Conservation (phyloP, 305 asterid genomes). For the Rubia tinctorum region DNA sequence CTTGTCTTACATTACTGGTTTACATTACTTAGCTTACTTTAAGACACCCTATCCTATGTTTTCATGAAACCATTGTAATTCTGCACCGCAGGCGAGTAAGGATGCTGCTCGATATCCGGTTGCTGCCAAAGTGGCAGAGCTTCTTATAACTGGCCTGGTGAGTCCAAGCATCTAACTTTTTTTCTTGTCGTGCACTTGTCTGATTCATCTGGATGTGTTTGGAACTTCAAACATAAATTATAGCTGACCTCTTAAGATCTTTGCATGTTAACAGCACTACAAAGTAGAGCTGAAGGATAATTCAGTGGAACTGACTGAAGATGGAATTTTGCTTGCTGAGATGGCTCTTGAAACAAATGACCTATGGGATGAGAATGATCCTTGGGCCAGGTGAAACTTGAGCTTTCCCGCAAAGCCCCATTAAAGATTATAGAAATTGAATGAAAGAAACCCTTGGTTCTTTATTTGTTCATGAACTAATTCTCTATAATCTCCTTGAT, state of each 20-base stretch:
- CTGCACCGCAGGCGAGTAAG: conserved; percentile 58
- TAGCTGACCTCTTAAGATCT: conserved; percentile 12
- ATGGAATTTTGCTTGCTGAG: conserved; percentile 87
- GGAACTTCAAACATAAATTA: neutral
- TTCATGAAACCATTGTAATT: conserved; percentile 18
- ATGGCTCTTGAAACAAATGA: conserved; percentile 96
- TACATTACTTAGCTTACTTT: neutral
- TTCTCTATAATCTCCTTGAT: neutral
- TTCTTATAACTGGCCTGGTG: conserved; percentile 73
- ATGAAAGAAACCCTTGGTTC: neutral
- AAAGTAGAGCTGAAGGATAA: conserved; percentile 87
- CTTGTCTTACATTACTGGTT: neutral
- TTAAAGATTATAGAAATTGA: neutral
- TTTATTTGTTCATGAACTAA: neutral
- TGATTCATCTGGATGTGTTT: neutral
- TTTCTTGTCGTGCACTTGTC: conserved; percentile 5
- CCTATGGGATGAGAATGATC: conserved; percentile 98
- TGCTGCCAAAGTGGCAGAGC: conserved; percentile 96
- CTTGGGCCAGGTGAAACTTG: conserved; percentile 90
- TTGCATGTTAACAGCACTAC: conserved; percentile 71
- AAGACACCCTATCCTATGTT: conserved; percentile 5
- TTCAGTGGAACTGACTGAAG: conserved; percentile 96
- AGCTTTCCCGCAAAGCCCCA: neutral
- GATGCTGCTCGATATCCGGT: conserved; percentile 97
- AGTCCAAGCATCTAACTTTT: conserved; percentile 26